Conservation (phyloP, 805 yeast genomes). For the Candida piceae region DNA sequence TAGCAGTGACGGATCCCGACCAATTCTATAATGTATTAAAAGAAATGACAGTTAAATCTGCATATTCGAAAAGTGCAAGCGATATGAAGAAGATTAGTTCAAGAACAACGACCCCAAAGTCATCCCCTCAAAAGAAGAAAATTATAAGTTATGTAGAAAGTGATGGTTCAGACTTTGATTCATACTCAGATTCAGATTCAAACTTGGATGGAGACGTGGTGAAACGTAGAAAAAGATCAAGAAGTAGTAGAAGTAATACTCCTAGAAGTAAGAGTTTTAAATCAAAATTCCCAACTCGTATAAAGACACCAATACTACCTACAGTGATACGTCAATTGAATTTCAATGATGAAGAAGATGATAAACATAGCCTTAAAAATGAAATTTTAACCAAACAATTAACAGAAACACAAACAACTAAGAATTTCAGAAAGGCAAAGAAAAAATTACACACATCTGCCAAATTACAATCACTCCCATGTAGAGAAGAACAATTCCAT, state of each 20-base stretch:
- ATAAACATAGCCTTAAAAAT: background rate
- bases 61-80: slow-evolving; percentile 11
- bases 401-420: slow-evolving; percentile 14
- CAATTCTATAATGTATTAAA: slow-evolving; percentile 31
- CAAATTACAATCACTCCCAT: slow-evolving; percentile 57
- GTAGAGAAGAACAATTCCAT: slow-evolving; percentile 80
- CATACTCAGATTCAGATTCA: slow-evolving; percentile 11
- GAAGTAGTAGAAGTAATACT: no score
- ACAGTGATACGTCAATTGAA: slow-evolving; percentile 12
- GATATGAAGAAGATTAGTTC: background rate
- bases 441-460: slow-evolving; percentile 34
- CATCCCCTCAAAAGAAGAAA: slow-evolving; percentile 14
- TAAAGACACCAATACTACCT: slow-evolving; percentile 3
- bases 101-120: slow-evolving; percentile 4
- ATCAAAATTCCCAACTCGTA: background rate
- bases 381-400: slow-evolving; percentile 4
- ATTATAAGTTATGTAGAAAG: slow-evolving; percentile 8
- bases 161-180: slow-evolving; percentile 1
- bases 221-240: no score
- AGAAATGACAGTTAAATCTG: slow-evolving; percentile 26
- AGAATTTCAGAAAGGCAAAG: slow-evolving; percentile 33
- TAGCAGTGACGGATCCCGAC: slow-evolving; percentile 24
- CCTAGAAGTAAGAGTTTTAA: background rate
- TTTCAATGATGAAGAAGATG: slow-evolving; percentile 14
- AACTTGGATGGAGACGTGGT: no score